Evolutionary conservation across 306 rosid genomes (phyloP), one percentile per base, ranked within the genome.

Genomic region (Pterocarpus macrocarpus): DNA sequence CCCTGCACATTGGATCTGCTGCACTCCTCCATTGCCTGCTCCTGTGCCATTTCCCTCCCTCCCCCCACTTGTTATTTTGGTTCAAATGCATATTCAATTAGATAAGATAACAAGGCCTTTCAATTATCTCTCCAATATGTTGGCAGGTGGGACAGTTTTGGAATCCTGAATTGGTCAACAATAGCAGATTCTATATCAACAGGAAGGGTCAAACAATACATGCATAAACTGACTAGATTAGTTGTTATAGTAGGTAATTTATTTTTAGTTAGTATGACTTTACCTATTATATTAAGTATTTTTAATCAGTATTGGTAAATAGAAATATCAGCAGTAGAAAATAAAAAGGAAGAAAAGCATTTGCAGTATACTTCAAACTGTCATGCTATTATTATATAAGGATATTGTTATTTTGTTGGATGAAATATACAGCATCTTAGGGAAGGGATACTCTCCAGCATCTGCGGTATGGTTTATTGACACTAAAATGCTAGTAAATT

Each of bases 1-100:
- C 86, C 84, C 87, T 53, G 2, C 76, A 78, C 88, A 87, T 86
- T 80, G 91, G 88, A 91, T 91, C 91, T 87, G 87, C 73, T 80
- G 89, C 81, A 22, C 28, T 22, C 28, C 28, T 75, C 64, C 22
- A 49, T 35, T 22, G 58, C 75, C 70, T 75, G 44, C 13, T 82
- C 70, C 79, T 80, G 28, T 86, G 73, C 73, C 83, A 74, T 88
- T 15, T 50, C 16, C 57, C 80, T 79, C 81, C 49, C 43, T 81
- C 28, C 47, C 64, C 68, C 3, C 76, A 49, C 87, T 89, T 87
- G 81, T 87, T 83, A 52, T 55, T 45, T 82, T 77, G 64, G 56
- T 81, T 59, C 70, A 56, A 68, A 77, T 78, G 8, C 11, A 65
- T 66, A 64, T 50, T 76, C 73, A 69, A 11, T 70, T 62, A 56